A percentile compares a stretch with the other conserved stretches of the same genome.
Conservation (phyloP, 139 green algal species). For the Picochlorum sp. region DNA sequence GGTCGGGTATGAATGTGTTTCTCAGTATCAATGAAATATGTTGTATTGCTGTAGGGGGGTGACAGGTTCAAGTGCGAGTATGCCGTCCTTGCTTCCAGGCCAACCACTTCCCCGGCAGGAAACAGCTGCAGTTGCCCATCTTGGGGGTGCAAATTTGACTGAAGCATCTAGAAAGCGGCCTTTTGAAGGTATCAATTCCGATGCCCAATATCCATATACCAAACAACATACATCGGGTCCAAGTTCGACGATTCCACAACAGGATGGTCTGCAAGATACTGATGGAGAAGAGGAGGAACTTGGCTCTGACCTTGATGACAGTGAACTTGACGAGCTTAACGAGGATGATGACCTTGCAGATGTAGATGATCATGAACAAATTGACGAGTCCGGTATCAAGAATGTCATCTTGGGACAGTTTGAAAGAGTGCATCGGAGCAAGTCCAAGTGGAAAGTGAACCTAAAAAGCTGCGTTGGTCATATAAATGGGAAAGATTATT, state of each 20-base stretch:
- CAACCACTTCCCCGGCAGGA: no score
- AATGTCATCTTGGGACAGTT: conserved; percentile 28
- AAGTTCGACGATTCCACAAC: conserved; percentile 23
- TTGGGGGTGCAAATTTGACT: no score
- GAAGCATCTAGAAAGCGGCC: no score
- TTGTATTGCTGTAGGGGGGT: background rate
- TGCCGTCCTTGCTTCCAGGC: no score
- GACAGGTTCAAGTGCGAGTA: background rate
- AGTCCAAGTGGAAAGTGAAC: conserved; percentile 22
- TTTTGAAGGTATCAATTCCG: no score
- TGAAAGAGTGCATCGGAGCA: conserved; percentile 27
- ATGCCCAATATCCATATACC: no score
- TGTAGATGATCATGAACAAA: conserved; percentile 13
- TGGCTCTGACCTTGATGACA: conserved; percentile 18
- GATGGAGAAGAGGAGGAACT: conserved; percentile 18
- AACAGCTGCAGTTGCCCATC: no score
- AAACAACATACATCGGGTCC: no score
- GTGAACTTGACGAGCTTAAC: conserved; percentile 7
- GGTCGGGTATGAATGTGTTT: no score
- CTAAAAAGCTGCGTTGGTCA: conserved; percentile 17
- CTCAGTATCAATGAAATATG: no score
- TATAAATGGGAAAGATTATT: conserved; percentile 21
- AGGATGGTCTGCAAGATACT: conserved; percentile 6
- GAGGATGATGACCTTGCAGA: conserved; percentile 15
- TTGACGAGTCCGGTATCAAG: conserved; percentile 19